Conservation (phyloP, 371 early-diverging fungal genomes). For the Fennellomyces sp. region DNA sequence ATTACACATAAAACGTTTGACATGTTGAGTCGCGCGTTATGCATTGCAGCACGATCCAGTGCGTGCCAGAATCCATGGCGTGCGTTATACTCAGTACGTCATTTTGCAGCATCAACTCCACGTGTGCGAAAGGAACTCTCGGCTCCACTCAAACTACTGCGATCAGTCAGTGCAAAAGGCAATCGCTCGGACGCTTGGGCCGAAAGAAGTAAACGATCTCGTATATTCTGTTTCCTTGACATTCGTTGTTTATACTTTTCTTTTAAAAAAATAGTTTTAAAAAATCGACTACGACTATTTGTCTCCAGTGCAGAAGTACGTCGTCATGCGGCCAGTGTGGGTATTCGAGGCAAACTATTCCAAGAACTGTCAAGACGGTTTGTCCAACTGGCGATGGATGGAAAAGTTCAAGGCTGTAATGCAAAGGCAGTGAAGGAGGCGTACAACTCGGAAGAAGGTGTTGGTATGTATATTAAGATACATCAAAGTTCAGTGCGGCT, state of each 20-base stretch:
- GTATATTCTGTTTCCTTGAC: background rate
- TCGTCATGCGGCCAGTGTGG: conserved; percentile 23
- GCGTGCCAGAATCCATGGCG: background rate
- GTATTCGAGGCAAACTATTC: conserved; percentile 24
- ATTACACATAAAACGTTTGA: no score
- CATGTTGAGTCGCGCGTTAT: background rate
- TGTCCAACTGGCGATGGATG: conserved; percentile 12
- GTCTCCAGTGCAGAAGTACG: conserved; percentile 14
- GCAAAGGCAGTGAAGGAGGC: background rate
- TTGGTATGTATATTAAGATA: background rate
- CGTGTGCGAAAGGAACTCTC: background rate
- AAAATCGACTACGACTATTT: conserved; percentile 12
- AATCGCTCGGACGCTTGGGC: background rate
- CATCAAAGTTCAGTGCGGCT: background rate
- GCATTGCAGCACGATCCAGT: background rate
- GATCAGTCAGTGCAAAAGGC: background rate
- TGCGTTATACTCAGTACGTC: background rate
- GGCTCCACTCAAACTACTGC: background rate
- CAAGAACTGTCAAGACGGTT: conserved; percentile 20
- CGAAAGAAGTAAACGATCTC: background rate
- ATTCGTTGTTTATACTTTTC: background rate
- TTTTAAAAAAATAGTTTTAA: conserved; percentile 1
- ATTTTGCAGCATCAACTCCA: background rate
- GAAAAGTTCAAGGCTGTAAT: background rate
- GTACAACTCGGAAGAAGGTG: conserved; percentile 2